Evolutionary conservation across 164 flowering plant species (phyloP).

Genomic region (Saururus chinensis): DNA sequence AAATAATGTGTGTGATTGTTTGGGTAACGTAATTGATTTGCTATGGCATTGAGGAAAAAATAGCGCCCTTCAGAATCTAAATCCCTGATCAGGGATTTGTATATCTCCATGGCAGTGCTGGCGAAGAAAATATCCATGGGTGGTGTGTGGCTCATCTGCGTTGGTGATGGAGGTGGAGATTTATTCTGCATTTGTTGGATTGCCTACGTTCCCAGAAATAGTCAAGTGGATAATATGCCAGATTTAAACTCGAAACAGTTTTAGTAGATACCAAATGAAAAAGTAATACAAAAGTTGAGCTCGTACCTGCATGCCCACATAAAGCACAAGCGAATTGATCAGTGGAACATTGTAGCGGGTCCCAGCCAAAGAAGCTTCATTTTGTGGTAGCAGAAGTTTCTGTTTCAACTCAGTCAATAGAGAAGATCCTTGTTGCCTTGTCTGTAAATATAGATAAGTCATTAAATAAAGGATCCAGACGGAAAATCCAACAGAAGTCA

Average conservation of each 20-base stretch:
- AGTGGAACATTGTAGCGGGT: constrained; percentile 89
- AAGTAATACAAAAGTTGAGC: not conserved
- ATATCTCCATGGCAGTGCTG: constrained; percentile 75
- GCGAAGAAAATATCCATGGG: constrained; percentile 49
- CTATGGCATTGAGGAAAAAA: constrained; percentile 86
- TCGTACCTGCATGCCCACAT: constrained; percentile 92
- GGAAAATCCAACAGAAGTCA: no score
- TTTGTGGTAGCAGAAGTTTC: constrained; percentile 55
- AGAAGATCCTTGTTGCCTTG: constrained; percentile 64
- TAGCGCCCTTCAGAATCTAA: constrained; percentile 96
- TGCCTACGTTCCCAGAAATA: constrained; percentile 38
- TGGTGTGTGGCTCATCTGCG: constrained; percentile 20
- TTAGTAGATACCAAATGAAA: not conserved
- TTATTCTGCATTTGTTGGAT: constrained; percentile 75
- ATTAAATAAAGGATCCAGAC: not conserved
- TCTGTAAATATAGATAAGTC: constrained; percentile 25
- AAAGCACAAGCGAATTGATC: constrained; percentile 93
- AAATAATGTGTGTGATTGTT: constrained; percentile 95
- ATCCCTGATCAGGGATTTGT: constrained; percentile 57
- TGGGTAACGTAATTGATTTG: constrained; percentile 95
- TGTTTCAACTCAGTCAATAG: constrained; percentile 76
- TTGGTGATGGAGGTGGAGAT: constrained; percentile 16
- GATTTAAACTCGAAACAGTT: not conserved
- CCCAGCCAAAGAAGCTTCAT: constrained; percentile 64
- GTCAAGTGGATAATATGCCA: not conserved